Evolutionary conservation across 108 stramenopile genomes (phyloP).

Genomic region (Heterococcus sp.): DNA sequence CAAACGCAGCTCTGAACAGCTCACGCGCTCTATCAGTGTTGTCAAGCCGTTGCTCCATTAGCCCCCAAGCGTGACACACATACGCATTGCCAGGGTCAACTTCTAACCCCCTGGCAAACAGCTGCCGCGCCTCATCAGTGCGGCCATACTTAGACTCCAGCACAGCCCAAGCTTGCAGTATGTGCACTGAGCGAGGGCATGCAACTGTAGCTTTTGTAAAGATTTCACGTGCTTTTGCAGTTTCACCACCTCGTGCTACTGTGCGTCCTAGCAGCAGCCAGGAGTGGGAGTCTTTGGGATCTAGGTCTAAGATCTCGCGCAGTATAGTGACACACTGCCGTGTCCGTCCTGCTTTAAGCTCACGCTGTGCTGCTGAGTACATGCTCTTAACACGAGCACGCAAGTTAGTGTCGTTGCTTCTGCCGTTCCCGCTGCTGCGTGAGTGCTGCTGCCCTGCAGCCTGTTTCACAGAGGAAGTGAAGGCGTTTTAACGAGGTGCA

Average conservation of each 20-base stretch:
- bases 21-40: slow-evolving; percentile 10
- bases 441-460: background rate
- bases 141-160: slow-evolving; percentile 30
- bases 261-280: slow-evolving; percentile 19
- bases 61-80: slow-evolving; percentile 46
- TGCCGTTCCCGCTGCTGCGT: background rate
- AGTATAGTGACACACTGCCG: background rate
- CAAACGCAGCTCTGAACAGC: background rate
- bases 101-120: slow-evolving; percentile 10
- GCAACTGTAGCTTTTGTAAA: slow-evolving; percentile 4
- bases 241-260: background rate
- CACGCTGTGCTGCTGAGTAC: background rate
- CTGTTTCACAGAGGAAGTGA: background rate
- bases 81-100: slow-evolving; percentile 45
- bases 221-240: background rate
- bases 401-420: background rate
- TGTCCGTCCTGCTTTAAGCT: background rate
- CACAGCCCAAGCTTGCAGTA: slow-evolving; percentile 40
- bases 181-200: slow-evolving; percentile 22
- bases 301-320: slow-evolving; percentile 2
- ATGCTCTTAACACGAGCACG: background rate
- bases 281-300: slow-evolving; percentile 15
- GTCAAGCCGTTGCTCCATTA: slow-evolving; percentile 33
- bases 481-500: background rate
- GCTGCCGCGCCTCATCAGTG: slow-evolving; percentile 4